Evolutionary conservation across 208 protist genomes (phyloP), one percentile per base, ranked within the genome.

Genomic region (Jaenimonas drosophilae): DNA sequence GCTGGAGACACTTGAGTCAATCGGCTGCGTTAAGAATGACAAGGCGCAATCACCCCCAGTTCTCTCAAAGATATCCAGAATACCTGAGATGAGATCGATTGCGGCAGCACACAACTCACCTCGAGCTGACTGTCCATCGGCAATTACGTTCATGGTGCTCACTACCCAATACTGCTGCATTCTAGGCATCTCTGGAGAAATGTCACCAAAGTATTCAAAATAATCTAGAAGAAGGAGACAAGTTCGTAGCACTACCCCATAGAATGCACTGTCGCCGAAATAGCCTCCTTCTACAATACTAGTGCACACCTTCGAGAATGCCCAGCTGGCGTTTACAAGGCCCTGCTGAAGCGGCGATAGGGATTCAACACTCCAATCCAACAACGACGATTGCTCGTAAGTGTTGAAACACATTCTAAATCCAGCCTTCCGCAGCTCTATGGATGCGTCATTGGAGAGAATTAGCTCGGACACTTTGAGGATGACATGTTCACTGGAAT

Each of bases 351-450:
- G 51, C 17, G 79, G 75, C 23, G 79, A 89, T 21, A 89, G 54
- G 9, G 58, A 55, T 4, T 81, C 75, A 4, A 93, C 75, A 54
- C 89, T 77, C 80, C 85, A 93, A 38, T 93, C 80, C 23, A 93
- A 63, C n/a, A 70, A 30, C 4, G 78, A 63, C n/a, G 67, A 62
- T 40, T 83, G 77, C 52, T 93, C 79, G 53, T 88, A 93, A 27
- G 79, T 70, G 38, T 86, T 85, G 52, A 66, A 88, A 45, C 80
- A 88, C 80, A 93, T 89, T 21, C 76, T 64, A 59, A 93, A 93
- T 17, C 68, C 81, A 30, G 85, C 79, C 44, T 88, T 89, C 21
- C 65, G 65, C 17, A 88, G 49, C 17, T 62, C 43, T 9, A 62
- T 14, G 27, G 82, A 47, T 2, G 29, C 21, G 42, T 39, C 49